These are phyloP conservation scores for Conringia planisiliqua DNA, from an alignment of 345 rosid genomes.

Conservation along the genomic window DNA sequence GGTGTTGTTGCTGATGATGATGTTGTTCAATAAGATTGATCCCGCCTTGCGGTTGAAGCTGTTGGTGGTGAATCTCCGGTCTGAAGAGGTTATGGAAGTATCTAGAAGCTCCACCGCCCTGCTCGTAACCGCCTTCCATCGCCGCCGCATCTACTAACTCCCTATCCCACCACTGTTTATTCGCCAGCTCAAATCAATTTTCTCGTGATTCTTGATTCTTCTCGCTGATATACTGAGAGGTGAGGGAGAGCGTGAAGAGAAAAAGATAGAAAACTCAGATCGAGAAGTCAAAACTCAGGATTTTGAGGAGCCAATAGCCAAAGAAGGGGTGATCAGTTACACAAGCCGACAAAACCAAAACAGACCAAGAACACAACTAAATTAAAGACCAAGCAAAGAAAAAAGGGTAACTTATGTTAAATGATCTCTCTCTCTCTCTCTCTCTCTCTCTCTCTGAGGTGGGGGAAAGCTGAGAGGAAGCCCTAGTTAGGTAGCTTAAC, in stretches of 20 bases:
- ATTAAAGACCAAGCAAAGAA: constrained; percentile 19
- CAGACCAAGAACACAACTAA: constrained; percentile 20
- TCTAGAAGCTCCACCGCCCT: constrained; percentile 37
- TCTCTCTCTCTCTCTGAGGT: background rate
- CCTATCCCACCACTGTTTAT: constrained; percentile 51
- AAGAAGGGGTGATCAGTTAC: constrained; percentile 27
- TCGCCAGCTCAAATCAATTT: constrained; percentile 38
- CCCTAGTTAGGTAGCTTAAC: constrained; percentile 22
- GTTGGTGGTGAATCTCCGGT: constrained; percentile 45
- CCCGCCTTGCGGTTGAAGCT: constrained; percentile 38
- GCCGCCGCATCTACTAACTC: constrained; percentile 39
- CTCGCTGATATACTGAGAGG: constrained; percentile 15
- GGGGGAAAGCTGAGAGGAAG: background rate
- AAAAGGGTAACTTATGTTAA: constrained; percentile 10
- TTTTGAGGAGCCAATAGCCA: constrained; percentile 28
- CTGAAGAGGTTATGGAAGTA: constrained; percentile 46
- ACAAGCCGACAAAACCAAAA: constrained; percentile 28
- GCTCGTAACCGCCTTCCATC: constrained; percentile 50
- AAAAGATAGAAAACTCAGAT: constrained; percentile 6
- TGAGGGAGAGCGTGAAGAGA: constrained; percentile 2
- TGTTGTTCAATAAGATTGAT: constrained; percentile 32
- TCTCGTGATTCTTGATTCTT: constrained; percentile 18
- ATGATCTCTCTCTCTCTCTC: background rate
- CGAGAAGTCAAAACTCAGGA: constrained; percentile 31
- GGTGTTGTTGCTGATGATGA: constrained; percentile 19